Percentiles rank a stretch among this genome's conserved stretches.
phyloP scores from a whole-genome alignment of 768 basidiomycete genomes.

The Agaricus subrufescens region DNA sequence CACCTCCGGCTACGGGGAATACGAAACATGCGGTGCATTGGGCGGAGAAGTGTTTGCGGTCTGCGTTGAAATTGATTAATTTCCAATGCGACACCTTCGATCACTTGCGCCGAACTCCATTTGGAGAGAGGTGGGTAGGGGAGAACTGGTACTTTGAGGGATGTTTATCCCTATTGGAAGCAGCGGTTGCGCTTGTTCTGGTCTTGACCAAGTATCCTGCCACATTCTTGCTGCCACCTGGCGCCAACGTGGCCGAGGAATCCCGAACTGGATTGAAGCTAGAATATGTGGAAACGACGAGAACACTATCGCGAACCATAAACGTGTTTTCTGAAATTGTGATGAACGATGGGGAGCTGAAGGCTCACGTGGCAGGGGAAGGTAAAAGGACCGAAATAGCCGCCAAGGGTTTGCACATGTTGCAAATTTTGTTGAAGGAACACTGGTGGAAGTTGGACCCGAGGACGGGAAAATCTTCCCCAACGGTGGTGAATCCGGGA shows the following conservation, averaged over 20 bases:
- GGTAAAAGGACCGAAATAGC: constrained; percentile 6
- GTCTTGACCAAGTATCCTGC: constrained; percentile 32
- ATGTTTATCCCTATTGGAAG: constrained; percentile 42
- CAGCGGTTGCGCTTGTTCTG: constrained; percentile 39
- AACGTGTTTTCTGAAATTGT: constrained; percentile 6
- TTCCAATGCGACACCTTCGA: constrained; percentile 37
- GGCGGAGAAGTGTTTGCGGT: constrained; percentile 32
- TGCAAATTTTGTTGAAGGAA: constrained; percentile 2
- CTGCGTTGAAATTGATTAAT: constrained; percentile 38
- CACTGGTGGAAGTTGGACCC: constrained; percentile 12
- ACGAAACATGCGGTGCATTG: constrained; percentile 24
- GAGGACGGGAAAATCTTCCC: not conserved
- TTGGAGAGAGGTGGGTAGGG: constrained; percentile 1
- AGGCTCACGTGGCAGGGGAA: not conserved
- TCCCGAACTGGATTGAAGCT: not conserved
- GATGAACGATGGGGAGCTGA: not conserved
- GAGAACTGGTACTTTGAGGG: constrained; percentile 36
- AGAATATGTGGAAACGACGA: constrained; percentile 7
- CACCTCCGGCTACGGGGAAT: constrained; percentile 14
- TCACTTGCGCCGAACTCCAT: constrained; percentile 12
- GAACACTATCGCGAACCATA: not conserved
- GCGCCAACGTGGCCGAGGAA: not conserved
- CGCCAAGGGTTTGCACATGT: not conserved
- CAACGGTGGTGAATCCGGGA: not conserved
- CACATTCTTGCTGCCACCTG: not conserved